Base-by-base conservation (phyloP, 108 stramenopile genomes). In the Cyclotella kingstonii region DNA sequence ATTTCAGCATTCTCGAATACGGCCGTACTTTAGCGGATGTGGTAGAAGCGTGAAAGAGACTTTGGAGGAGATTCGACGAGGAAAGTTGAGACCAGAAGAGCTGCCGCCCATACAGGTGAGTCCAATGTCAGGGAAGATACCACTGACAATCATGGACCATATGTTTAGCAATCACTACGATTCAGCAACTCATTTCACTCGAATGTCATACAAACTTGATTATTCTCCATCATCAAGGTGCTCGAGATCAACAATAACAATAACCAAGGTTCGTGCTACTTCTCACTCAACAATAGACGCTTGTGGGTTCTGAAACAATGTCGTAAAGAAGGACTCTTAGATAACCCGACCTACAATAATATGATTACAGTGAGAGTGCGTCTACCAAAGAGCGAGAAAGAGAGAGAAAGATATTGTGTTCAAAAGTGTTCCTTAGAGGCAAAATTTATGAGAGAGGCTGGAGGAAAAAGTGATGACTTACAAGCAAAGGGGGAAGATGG, bases 251-350 rank as follows among this genome's bases (percentile, higher is more conserved):
- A 75, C 25, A 66, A 83, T 42, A 67, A 63, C 19, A 83, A 89
- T 27, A 84, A 79, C 9, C 44, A 18, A 2, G 73, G 78, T 52
- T 70, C 81, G 18, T 94, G 93, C 83, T 97, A 94, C 29, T 95
- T 94, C 60, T 89, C 89, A 6, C 76, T 97, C 14, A 97, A 97
- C 76, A 97, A 95, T 71, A 76, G 94, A 36, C 63, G 96, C 38
- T 60, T 97, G 9, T 97, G 85, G 85, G 93, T 97, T 9, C 55
- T 95, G 35, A 97, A 97, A 79, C 71, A 79, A 59, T 83, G 86
- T 36, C 72, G 81, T 21, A 78, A 85, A 31, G 90, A 88, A 57
- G 88, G 90, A 23, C 64, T 87, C 48, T 56, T 89, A 10, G 60
- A 65, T 19, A 53, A 45, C 35, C 41, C 47, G 21, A 7, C 28